A percentile compares a stretch with the other conserved stretches of the same genome.
Evolutionary conservation across 1,284 basidiomycete species (phyloP).

Genomic region (Trametes hirsuta): DNA sequence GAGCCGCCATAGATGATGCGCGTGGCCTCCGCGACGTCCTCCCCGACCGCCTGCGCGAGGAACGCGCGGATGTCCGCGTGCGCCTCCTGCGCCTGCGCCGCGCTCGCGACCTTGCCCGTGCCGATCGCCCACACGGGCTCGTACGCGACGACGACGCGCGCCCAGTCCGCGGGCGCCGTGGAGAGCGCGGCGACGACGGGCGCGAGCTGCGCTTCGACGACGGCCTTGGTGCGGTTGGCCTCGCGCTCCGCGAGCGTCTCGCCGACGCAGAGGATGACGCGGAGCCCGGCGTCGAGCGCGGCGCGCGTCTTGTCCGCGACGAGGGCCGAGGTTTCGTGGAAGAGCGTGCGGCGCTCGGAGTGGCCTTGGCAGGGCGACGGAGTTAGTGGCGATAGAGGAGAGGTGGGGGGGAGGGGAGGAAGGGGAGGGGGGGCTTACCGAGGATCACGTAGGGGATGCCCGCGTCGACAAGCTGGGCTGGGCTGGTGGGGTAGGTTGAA

Average conservation of each 20-base stretch:
- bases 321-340: constrained; percentile 84
- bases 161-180: constrained; percentile 69
- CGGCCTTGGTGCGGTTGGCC: constrained; percentile 73
- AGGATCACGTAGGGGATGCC: constrained; percentile 92
- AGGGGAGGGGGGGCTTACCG: constrained; percentile 49
- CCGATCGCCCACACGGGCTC: constrained; percentile 99
- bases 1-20: constrained; percentile 97
- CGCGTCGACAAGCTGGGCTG: constrained; percentile 84
- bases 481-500: constrained; percentile 43
- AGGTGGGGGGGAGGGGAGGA: neutral
- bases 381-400: neutral
- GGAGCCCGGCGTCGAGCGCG: constrained; percentile 75
- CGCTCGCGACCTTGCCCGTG: constrained; percentile 94
- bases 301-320: constrained; percentile 89
- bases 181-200: constrained; percentile 72
- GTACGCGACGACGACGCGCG: constrained; percentile 94
- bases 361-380: constrained; percentile 57
- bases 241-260: constrained; percentile 94
- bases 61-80: constrained; percentile 86
- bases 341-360: constrained; percentile 94
- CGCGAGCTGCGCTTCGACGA: constrained; percentile 85
- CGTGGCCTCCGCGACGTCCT: constrained; percentile 72
- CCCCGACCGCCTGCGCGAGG: constrained; percentile 69
- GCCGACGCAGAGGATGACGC: constrained; percentile 95
- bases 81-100: constrained; percentile 91